These are phyloP conservation scores for Panellus pusillus DNA, from an alignment of 768 basidiomycete species.

Conservation along the genomic window DNA sequence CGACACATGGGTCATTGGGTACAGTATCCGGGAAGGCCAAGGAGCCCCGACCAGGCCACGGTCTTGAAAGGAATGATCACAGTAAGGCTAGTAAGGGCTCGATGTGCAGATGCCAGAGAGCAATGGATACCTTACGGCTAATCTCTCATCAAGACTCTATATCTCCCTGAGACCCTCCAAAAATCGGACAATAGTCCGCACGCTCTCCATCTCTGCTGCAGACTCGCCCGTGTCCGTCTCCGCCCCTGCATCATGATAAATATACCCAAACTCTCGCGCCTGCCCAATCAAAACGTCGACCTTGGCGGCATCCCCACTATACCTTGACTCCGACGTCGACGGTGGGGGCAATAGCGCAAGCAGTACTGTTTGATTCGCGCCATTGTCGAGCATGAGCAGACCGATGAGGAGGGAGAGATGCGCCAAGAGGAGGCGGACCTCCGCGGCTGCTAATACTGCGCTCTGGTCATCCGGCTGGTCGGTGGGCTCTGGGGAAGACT, in stretches of 20 bases:
- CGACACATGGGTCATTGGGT: too few species aligned
- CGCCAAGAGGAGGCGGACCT: constrained; percentile 60
- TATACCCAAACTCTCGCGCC: constrained; percentile 49
- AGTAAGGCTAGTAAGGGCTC: too few species aligned
- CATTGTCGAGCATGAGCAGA: constrained; percentile 44
- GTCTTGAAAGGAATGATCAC: too few species aligned
- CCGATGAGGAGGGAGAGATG: constrained; percentile 78
- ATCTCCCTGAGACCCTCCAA: constrained; percentile 43
- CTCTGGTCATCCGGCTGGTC: constrained; percentile 12
- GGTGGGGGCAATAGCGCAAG: constrained; percentile 29
- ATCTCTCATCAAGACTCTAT: too few species aligned
- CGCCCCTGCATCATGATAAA: constrained; percentile 30
- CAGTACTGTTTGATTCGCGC: constrained; percentile 36
- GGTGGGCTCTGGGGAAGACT: constrained; percentile 26
- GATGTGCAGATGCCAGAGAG: too few species aligned
- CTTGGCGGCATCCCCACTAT: constrained; percentile 25
- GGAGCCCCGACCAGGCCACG: too few species aligned
- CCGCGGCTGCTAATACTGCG: constrained; percentile 31
- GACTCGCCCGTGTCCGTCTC: constrained; percentile 21
- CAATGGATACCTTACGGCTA: too few species aligned
- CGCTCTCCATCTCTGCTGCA: constrained; percentile 40
- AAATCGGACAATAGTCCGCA: constrained; percentile 52
- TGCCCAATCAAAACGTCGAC: constrained; percentile 40
- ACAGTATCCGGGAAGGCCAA: too few species aligned
- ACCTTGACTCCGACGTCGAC: constrained; percentile 7